Evolutionary conservation across 257 asterid genomes (phyloP), one percentile per base, ranked within the genome.

Genomic region (Solanum chiquidenum): DNA sequence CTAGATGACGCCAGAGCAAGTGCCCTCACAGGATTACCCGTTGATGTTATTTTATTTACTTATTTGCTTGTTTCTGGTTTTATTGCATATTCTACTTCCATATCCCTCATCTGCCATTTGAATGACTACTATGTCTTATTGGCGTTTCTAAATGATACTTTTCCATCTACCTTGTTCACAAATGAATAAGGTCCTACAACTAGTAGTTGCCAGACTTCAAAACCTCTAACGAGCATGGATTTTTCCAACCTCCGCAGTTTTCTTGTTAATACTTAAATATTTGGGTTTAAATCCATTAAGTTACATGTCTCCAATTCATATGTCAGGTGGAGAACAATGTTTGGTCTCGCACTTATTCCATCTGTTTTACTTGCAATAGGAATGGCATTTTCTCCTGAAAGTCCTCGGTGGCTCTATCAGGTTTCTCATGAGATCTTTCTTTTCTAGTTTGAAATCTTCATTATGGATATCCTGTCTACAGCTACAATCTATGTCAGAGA

Each of bases 401-500:
- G 98, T 90, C 99, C 99, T 20, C 92, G 98, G 69, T 96, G 99
- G 99, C 98, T 96, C 90, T 96, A 92, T 90, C 98, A 96, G 98
- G 95, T 93, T 79, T 80, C 16, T 46, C 35, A 77, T 40, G 60
- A 40, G 60, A 77, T 38, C 37, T 40, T 40, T 77, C 62, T 77
- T 33, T 76, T 77, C 60, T 77, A 23, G 37, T 8, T 77, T 77
- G 84, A 77, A 38, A 77, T 77, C 84, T 40, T 77, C 35, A 13
- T 42, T 77, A n/a, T 77, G 84, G 62, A 42, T 42, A 38, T 40
- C 60, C 60, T 77, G 33, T n/a, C 62, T 77, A 77, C 23, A n/a
- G 84, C 60, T 40, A 40, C 9, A 77, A 6, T 76, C 83, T 38
- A 40, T 25, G 84, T 74, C 13, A 14, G 60, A 77, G 62, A 77